Conservation (phyloP, 2,329 filamentous ascomycete species). For the Aspergillus hiratsukae region DNA sequence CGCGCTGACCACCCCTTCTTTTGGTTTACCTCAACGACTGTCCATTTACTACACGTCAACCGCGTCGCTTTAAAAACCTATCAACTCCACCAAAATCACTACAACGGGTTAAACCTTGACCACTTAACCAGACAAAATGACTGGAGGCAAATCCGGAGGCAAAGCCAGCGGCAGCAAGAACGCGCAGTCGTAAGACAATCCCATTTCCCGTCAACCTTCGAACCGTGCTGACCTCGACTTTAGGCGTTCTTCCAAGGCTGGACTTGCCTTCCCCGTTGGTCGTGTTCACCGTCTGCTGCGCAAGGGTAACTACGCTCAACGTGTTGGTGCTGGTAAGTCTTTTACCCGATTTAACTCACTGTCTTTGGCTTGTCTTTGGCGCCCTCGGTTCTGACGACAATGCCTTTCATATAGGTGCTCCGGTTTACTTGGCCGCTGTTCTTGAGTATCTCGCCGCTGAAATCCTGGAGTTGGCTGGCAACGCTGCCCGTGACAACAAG, state of each 20-base stretch:
- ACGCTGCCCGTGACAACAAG: slow-evolving; percentile 99
- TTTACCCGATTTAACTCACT: background rate
- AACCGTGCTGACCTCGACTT: slow-evolving; percentile 38
- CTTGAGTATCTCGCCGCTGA: slow-evolving; percentile 98
- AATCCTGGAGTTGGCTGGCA: slow-evolving; percentile 97
- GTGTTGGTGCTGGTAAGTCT: slow-evolving; percentile 82
- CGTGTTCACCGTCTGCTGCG: slow-evolving; percentile 98
- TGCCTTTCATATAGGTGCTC: slow-evolving; percentile 55
- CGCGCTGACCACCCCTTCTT: slow-evolving; percentile 29
- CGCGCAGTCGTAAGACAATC: slow-evolving; percentile 85
- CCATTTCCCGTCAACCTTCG: slow-evolving; percentile 11
- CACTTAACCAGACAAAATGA: slow-evolving; percentile 73
- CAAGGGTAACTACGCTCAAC: slow-evolving; percentile 99
- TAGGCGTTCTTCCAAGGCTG: slow-evolving; percentile 98
- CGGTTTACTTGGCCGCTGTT: slow-evolving; percentile 94
- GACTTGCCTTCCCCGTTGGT: slow-evolving; percentile 97
- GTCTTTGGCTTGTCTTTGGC: background rate
- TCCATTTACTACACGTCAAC: slow-evolving; percentile 3
- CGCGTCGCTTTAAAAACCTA: background rate
- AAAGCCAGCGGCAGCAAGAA: slow-evolving; percentile 99
- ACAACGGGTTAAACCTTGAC: slow-evolving; percentile 24
- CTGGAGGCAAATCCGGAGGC: slow-evolving; percentile 99
- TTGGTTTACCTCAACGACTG: slow-evolving; percentile 22
- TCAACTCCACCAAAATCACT: slow-evolving; percentile 10
- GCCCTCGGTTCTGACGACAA: background rate